Base-by-base conservation (phyloP, 192 early-diverging fungal genomes). In the Haplosporangium gracile region DNA sequence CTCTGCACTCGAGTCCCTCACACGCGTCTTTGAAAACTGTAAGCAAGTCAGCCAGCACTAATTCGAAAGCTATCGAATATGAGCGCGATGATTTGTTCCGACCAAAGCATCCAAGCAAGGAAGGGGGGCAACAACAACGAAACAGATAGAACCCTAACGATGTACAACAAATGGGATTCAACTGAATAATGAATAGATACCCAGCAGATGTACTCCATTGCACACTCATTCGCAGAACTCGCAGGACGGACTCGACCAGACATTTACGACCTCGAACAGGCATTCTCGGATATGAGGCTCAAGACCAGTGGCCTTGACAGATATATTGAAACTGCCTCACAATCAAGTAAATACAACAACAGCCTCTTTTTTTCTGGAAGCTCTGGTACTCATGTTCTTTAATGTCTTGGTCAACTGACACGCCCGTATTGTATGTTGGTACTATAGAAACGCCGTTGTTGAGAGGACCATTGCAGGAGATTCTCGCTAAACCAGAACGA, bases 211-310 rank as follows among this genome's bases (percentile, higher is more conserved):
- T 85, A 90, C 45, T 78, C 80, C 5, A 78, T 88, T 38, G 73
- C 91, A 40, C 91, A 91, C 68, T 76, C 89, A 2, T 91, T 86
- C 85, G 86, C 92, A 75, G 91, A 91, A 74, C 88, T 92, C 40
- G 89, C 89, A 69, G 88, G 90, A 82, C 88, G 90, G 40, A 87
- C 90, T 3, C 87, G 80, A 63, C 90, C 90, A 16, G 90, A 92
- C 57, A 80, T 90, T n/a, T 70, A 91, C 74, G 92, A 93, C 39
- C 85, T 93, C 45, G 81, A 84, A 38, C 82, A 88, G 77, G 83
- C 83, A n/a, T 80, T 93, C 26, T 70, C 85, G n/a, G 80, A 89
- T 40, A 75, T 82, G 73, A 88, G 85, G n/a, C 20, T 91, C 42
- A 87, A 55, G 40, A 77, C 82, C n/a, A 63, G 69, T 6, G 81